These are phyloP conservation scores for Pichia sp. DNA, from an alignment of 1,139 yeast genomes.

Conservation along the genomic window DNA sequence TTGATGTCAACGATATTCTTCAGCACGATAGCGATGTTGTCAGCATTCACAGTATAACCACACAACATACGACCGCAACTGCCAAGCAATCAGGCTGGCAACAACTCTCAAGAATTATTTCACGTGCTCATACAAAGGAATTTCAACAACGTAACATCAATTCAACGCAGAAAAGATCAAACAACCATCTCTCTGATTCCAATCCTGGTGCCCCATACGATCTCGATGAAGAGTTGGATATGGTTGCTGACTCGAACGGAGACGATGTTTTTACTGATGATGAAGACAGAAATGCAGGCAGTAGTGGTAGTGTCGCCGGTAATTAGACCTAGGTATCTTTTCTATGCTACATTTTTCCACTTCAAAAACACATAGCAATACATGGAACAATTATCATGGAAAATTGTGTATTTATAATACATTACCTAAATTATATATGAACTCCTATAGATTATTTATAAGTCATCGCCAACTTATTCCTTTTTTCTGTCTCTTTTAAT, in stretches of 20 bases:
- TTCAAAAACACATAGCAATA: neutral
- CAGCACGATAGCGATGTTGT: conserved; percentile 5
- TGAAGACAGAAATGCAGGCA: neutral
- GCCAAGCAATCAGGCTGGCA: conserved; percentile 15
- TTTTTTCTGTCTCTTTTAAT: neutral
- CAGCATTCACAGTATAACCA: conserved; percentile 14
- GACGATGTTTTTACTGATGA: conserved; percentile 7
- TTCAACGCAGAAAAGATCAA: neutral
- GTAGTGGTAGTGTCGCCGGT: neutral
- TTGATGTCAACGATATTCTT: neutral
- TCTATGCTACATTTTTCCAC: neutral
- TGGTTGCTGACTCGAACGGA: conserved; percentile 12
- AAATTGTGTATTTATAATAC: neutral
- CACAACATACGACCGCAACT: conserved; percentile 8
- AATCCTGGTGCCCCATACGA: conserved; percentile 2
- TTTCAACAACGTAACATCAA: conserved; percentile 52
- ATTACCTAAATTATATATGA: neutral
- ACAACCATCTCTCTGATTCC: neutral
- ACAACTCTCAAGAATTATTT: conserved; percentile 55
- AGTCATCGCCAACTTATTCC: neutral
- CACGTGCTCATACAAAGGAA: conserved; percentile 81
- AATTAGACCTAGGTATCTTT: neutral
- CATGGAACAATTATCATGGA: neutral
- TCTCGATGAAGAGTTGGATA: conserved; percentile 8
- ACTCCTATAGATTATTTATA: neutral